Conservation (phyloP, 2,329 filamentous ascomycete species). For the Alternaria longipes region DNA sequence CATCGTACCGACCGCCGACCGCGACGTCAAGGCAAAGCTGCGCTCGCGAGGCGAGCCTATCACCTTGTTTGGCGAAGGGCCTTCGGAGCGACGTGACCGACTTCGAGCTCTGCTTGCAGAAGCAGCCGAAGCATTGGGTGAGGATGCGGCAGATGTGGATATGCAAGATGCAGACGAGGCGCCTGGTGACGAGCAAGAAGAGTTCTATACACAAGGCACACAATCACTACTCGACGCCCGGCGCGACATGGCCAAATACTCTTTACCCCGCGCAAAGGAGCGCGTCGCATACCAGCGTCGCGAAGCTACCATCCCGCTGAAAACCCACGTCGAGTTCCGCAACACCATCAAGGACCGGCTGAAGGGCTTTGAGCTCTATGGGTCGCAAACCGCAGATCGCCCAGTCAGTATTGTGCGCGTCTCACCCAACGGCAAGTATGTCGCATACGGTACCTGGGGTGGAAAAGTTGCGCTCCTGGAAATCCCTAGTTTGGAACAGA, state of each 20-base stretch:
- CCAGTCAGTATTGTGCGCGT: slow-evolving; percentile 93
- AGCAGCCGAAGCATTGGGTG: slow-evolving; percentile 71
- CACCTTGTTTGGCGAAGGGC: slow-evolving; percentile 92
- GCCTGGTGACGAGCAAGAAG: slow-evolving; percentile 70
- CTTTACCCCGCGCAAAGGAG: slow-evolving; percentile 80
- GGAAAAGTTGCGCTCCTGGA: slow-evolving; percentile 87
- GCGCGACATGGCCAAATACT: slow-evolving; percentile 81
- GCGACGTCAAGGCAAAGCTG: slow-evolving; percentile 72
- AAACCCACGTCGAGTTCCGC: slow-evolving; percentile 91
- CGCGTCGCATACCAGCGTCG: slow-evolving; percentile 79
- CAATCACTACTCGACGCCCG: slow-evolving; percentile 78
- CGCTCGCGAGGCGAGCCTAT: slow-evolving; percentile 92
- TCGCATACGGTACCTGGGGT: slow-evolving; percentile 93
- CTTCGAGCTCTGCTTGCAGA: slow-evolving; percentile 81
- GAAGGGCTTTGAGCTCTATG: slow-evolving; percentile 86
- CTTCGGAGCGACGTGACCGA: slow-evolving; percentile 84
- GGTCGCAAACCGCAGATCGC: slow-evolving; percentile 89
- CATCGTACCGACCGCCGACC: slow-evolving; percentile 93
- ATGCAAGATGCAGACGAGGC: slow-evolving; percentile 64
- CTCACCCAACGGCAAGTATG: slow-evolving; percentile 80
- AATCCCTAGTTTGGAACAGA: slow-evolving; percentile 82
- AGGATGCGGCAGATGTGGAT: slow-evolving; percentile 58
- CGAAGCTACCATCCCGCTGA: slow-evolving; percentile 83
- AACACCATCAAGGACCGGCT: slow-evolving; percentile 87
- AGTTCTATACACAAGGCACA: slow-evolving; percentile 91